Percentiles rank a stretch among this genome's conserved stretches.
Evolutionary conservation across 306 rosid species (phyloP).

Genomic region (Benincasa hispida): DNA sequence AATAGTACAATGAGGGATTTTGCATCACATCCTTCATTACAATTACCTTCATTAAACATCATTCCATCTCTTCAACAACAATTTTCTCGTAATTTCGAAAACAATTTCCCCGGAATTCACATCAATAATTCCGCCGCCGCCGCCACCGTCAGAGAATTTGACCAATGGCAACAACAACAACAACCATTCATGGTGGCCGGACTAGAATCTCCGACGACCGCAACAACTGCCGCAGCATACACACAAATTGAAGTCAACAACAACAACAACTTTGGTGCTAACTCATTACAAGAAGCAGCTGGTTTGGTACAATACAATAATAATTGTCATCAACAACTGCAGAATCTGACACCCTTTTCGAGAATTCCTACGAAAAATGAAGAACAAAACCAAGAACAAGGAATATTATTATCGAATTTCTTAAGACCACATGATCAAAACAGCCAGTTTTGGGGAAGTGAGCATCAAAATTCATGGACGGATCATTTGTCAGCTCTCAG

Average conservation of each 20-base stretch:
- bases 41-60: slow-evolving; percentile 21
- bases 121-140: neutral
- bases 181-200: slow-evolving; percentile 3
- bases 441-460: neutral
- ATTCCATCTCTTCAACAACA: slow-evolving; percentile 49
- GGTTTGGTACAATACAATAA: neutral
- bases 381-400: slow-evolving; percentile 1
- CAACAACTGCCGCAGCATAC: neutral
- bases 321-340: neutral
- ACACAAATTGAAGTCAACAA: neutral
- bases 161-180: neutral
- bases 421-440: neutral
- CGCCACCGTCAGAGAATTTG: neutral
- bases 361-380: neutral
- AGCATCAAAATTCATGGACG: slow-evolving; percentile 5
- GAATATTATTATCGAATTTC: neutral
- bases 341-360: neutral
- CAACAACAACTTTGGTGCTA: neutral
- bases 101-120: neutral
- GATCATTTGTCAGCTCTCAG: slow-evolving; percentile 4
- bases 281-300: neutral
- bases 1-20: slow-evolving; percentile 31
- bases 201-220: neutral
- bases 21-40: slow-evolving; percentile 24
- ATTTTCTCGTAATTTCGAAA: slow-evolving; percentile 31